Conservation (phyloP, 1,284 basidiomycete species). For the Ceratorhiza oryzae-sativae region DNA sequence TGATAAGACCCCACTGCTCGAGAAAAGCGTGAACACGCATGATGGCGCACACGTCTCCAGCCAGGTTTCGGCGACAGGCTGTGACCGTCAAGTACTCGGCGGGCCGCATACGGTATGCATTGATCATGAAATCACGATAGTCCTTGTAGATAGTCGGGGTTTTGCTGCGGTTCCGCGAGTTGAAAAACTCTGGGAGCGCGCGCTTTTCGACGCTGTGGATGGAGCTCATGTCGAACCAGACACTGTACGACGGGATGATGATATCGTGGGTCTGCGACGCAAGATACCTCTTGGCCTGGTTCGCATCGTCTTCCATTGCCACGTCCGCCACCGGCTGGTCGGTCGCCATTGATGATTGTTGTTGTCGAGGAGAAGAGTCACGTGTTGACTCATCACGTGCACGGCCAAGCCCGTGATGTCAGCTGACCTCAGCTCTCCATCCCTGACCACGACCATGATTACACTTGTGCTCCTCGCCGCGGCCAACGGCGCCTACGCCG, state of each 20-base stretch:
- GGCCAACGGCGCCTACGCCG: conserved; percentile 13
- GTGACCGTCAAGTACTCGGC: conserved; percentile 98
- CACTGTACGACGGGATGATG: conserved; percentile 95
- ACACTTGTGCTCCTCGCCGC: conserved; percentile 4
- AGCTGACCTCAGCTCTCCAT: conserved; percentile 9
- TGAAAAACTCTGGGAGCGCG: conserved; percentile 98
- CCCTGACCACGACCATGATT: conserved; percentile 29
- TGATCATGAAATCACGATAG: conserved; percentile 99
- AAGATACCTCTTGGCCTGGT: conserved; percentile 91
- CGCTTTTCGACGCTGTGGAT: conserved; percentile 93
- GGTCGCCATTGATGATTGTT: conserved; percentile 11
- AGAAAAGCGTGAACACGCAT: conserved; percentile 99
- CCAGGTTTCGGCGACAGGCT: conserved; percentile 93
- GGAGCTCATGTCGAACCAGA: conserved; percentile 97
- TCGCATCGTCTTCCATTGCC: conserved; percentile 47
- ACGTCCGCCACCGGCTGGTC: conserved; percentile 36
- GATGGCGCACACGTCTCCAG: conserved; percentile 97
- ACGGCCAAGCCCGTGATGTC: background rate
- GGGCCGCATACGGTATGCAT: conserved; percentile 95
- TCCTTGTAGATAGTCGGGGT: conserved; percentile 98
- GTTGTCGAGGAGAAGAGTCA: conserved; percentile 16
- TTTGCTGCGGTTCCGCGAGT: conserved; percentile 92
- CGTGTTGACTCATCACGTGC: conserved; percentile 1
- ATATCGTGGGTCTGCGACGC: conserved; percentile 97
- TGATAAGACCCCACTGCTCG: conserved; percentile 99